These are phyloP conservation scores for Brassica rapa DNA, from an alignment of 345 rosid genomes.

Conservation along the genomic window DNA sequence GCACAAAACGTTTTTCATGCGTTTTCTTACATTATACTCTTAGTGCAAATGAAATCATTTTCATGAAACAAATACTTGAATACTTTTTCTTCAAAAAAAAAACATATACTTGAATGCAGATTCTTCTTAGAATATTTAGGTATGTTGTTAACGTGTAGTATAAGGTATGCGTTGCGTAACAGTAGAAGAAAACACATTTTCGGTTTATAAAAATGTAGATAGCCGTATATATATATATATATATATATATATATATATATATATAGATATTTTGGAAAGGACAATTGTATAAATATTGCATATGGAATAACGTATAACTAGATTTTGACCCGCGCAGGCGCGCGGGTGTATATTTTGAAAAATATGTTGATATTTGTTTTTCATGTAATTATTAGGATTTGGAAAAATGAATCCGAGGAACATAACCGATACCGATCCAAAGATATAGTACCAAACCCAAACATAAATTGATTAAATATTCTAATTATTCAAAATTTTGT, in stretches of 20 bases:
- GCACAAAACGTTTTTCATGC: not conserved
- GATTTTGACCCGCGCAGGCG: no score
- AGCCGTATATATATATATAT: not conserved
- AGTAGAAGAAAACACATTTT: not conserved
- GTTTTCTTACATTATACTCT: not conserved
- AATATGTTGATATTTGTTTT: no score
- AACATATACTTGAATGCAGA: not conserved
- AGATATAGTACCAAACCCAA: no score
- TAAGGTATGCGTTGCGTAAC: not conserved
- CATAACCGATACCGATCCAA: no score
- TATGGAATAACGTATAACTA: not conserved
- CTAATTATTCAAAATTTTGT: no score
- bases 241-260: no score
- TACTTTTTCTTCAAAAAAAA: not conserved
- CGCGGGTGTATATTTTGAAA: no score
- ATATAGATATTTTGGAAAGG: not conserved
- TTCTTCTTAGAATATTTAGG: constrained; percentile 16
- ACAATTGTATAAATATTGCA: not conserved
- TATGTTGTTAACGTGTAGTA: not conserved
- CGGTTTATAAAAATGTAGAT: not conserved
- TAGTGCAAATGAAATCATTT: not conserved
- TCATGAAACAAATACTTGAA: not conserved
- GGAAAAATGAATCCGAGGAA: no score
- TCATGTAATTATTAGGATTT: no score
- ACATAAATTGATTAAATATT: no score